A percentile compares a stretch with the other conserved stretches of the same genome.
Conservation (phyloP, 2,329 filamentous ascomycete species). For the Aspergillus sclerotialis region DNA sequence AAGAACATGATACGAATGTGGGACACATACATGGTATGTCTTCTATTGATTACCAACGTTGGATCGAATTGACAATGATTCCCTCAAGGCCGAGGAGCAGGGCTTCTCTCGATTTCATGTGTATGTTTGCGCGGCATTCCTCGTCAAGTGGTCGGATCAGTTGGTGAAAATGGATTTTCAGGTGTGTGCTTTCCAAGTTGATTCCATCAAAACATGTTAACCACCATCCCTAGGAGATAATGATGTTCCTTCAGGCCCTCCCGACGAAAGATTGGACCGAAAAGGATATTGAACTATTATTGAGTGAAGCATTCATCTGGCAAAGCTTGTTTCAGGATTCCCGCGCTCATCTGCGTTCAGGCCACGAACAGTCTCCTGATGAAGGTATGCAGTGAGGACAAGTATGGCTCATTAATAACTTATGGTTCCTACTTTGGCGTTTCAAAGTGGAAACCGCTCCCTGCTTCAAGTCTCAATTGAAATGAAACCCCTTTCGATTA, state of each 20-base stretch:
- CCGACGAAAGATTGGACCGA: conserved; percentile 94
- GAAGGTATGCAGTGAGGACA: conserved; percentile 28
- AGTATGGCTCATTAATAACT: conserved; percentile 25
- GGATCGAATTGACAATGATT: conserved; percentile 9
- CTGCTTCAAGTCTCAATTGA: conserved; percentile 49
- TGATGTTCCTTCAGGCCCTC: conserved; percentile 97
- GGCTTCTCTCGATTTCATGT: conserved; percentile 98
- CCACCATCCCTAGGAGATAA: conserved; percentile 67
- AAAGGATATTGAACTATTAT: conserved; percentile 90
- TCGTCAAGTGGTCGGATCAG: conserved; percentile 97
- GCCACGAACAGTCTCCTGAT: conserved; percentile 26
- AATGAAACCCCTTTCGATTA: conserved; percentile 90
- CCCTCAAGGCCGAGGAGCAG: conserved; percentile 80
- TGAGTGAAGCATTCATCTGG: conserved; percentile 98
- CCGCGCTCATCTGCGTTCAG: conserved; percentile 66
- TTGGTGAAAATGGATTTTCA: conserved; percentile 93
- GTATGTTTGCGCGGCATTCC: conserved; percentile 94
- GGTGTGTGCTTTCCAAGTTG: conserved; percentile 22
- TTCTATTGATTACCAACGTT: background rate
- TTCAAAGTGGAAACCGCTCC: conserved; percentile 4
- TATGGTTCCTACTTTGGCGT: conserved; percentile 8
- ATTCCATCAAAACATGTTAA: conserved; percentile 10
- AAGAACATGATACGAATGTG: conserved; percentile 98
- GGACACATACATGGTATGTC: conserved; percentile 91
- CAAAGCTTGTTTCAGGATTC: conserved; percentile 95